Evolutionary conservation across 306 rosid species (phyloP), one percentile per base, ranked within the genome.

Genomic region (Prunus campanulata): DNA sequence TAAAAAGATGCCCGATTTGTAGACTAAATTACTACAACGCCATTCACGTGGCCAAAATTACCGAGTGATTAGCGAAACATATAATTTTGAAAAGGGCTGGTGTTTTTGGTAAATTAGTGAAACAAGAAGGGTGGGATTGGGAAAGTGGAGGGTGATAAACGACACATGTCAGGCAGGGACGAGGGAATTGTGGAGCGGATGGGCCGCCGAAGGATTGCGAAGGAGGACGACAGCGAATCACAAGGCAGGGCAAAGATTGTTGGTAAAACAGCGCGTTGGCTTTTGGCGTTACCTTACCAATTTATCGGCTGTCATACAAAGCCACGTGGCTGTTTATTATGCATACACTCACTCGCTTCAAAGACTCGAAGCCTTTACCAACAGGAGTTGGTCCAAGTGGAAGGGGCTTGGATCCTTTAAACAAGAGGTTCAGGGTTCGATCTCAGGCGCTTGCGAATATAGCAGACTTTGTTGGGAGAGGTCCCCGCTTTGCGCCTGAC

Each of bases 141-240:
- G 30, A 70, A 78, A 66, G 75, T 49, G 83, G 60, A 11, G 74
- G 9, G 14, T 13, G 56, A 54, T 3, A 78, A 4, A 47, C 16
- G 77, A 76, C 72, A 52, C 25, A 11, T 78, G 76, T 15, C 67
- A 44, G 46, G 18, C 8, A 0, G 39, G 18, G 78, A 56, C 1
- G 4, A 32, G 20, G 13, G 22, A 88, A 81, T 11, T 11, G 56
- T 49, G 82, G 64, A 77, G 82, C 62, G 19, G 79, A 78, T 19
- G 77, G 74, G 59, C 69, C 71, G 74, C 57, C 30, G 39, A 18
- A 48, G 85, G 84, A 87, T 77, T 70, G 57, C 57, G 68, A 5
- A 42, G 49, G 64, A 46, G 59, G 59, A 74, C 51, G 77, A 80
- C 80, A 71, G 82, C 75, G 83, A 83, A 81, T 88, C 87, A 79